A percentile compares a stretch with the other conserved stretches of the same genome.
These are phyloP conservation scores for Prototheca stagnorum DNA, from an alignment of 163 green algal genomes.

Conservation along the genomic window DNA sequence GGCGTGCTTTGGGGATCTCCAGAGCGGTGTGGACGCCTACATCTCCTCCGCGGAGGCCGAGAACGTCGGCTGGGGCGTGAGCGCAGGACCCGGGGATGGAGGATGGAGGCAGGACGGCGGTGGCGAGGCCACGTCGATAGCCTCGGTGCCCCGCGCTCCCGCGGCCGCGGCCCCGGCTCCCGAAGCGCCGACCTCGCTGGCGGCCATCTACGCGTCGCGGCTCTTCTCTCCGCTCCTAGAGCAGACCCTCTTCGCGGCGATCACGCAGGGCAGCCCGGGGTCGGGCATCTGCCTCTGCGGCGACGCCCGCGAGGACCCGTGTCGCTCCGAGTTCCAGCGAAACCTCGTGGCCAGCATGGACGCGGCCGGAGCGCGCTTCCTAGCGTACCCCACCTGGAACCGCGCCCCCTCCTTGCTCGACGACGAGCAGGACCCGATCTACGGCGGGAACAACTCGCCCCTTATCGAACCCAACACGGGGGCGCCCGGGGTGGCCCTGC, in stretches of 20 bases:
- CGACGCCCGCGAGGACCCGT: constrained; percentile 15
- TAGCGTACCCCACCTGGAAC: constrained; percentile 24
- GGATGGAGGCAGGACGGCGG: too few relatives aligned
- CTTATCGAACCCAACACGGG: constrained; percentile 20
- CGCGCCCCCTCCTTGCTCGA: constrained; percentile 3
- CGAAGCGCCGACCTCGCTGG: background rate
- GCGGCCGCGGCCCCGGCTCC: too few relatives aligned
- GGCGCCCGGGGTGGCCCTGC: constrained; percentile 19
- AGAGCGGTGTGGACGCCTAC: constrained; percentile 16
- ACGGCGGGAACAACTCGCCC: constrained; percentile 13
- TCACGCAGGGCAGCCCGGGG: background rate
- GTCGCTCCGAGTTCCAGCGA: constrained; percentile 22
- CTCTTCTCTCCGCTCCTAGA: constrained; percentile 11
- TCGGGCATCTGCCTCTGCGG: constrained; percentile 9
- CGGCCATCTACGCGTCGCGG: constrained; percentile 5
- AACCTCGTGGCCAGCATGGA: constrained; percentile 24
- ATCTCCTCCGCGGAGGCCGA: background rate
- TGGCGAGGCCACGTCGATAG: background rate
- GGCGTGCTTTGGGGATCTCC: constrained; percentile 10
- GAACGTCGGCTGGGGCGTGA: too few relatives aligned
- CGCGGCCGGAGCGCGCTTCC: constrained; percentile 2
- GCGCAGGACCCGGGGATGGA: too few relatives aligned
- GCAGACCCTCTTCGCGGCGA: constrained; percentile 1
- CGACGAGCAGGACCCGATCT: background rate
- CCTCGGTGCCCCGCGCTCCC: background rate